Percentiles rank a stretch among this genome's conserved stretches.
Conservation (phyloP, 208 protist genomes). For the Acanthamoeba royreba region DNA sequence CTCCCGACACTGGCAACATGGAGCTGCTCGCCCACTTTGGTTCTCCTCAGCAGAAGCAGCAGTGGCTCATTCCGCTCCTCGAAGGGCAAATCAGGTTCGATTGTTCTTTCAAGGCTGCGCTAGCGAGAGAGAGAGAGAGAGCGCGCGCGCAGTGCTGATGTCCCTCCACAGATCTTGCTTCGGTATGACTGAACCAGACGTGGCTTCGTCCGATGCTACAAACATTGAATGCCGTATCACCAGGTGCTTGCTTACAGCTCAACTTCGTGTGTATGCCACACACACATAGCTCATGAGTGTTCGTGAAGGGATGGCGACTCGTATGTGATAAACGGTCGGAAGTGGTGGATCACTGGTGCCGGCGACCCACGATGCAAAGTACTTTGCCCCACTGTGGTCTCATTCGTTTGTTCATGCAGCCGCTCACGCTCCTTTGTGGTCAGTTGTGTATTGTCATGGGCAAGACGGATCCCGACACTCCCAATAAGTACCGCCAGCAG, state of each 20-base stretch:
- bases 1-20: slow-evolving; percentile 84
- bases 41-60: slow-evolving; percentile 72
- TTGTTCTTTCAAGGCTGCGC: too few species aligned
- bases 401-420: background rate
- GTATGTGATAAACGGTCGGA: slow-evolving; percentile 83
- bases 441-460: slow-evolving; percentile 78
- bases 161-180: slow-evolving; percentile 75
- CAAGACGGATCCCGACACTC: slow-evolving; percentile 57
- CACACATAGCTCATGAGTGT: too few species aligned
- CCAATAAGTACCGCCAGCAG: background rate
- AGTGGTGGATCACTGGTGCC: slow-evolving; percentile 78
- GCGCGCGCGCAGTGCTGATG: too few species aligned
- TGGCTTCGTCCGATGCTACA: slow-evolving; percentile 68
- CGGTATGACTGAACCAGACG: slow-evolving; percentile 85
- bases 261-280: too few species aligned
- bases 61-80: slow-evolving; percentile 81
- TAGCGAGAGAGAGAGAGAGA: too few species aligned
- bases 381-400: too few species aligned
- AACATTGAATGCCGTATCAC: slow-evolving; percentile 63
- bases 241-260: too few species aligned
- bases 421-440: background rate
- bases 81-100: slow-evolving; percentile 72
- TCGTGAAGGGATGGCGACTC: slow-evolving; percentile 58
- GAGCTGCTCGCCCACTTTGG: slow-evolving; percentile 78
- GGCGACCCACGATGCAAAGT: slow-evolving; percentile 38